Base-by-base conservation (phyloP, 176 grass and related monocot genomes). In the Juncus inflexus region DNA sequence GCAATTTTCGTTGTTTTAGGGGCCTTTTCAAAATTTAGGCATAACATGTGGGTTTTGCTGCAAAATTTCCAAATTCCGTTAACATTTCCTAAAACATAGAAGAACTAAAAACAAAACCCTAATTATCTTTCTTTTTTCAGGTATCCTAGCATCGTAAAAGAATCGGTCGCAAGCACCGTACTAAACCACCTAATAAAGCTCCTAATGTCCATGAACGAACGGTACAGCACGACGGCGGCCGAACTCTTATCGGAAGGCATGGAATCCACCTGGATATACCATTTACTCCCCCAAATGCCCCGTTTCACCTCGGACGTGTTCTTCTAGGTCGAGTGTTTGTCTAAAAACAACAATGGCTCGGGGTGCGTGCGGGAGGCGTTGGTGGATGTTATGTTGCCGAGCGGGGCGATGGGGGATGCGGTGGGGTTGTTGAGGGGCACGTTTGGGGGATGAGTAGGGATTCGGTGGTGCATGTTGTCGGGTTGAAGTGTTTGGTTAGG, bases 211-310 rank as follows among this genome's bases (percentile, higher is more conserved):
- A 91, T 90, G 79, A 91, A 96, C 87, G 87, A 88, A 57, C 79
- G 62, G 10, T 90, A 91, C 52, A 96, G 91, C 69, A 79, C 91
- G 78, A 96, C 84, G 52, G 84, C 91, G 78, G 91, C 91, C 53
- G 91, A 96, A 62, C 83, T 96, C 70, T 79, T 96, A 41, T 81
- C 91, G 62, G 91, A 96, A 69, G 91, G 91, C 72, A 96, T 96
- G 91, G 84, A 96, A 73, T 77, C 63, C 69, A 90, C 84, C 50
- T 96, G 91, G 91, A 90, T 87, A 83, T 15, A 49, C 65, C 90
- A 84, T 60, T 81, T 96, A 75, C 87, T 87, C 37, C 64, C 62
- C 82, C 84, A 83, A 15, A 78, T 96, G 13, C 66, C 79, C 66
- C 84, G 75, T 62, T 89, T 96, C 77, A 73, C n/a, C n/a, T 88